Percentiles rank a stretch among this genome's conserved stretches.
These are phyloP conservation scores for Remersonia thermophila DNA, from an alignment of 2,329 filamentous ascomycete genomes.

Conservation along the genomic window DNA sequence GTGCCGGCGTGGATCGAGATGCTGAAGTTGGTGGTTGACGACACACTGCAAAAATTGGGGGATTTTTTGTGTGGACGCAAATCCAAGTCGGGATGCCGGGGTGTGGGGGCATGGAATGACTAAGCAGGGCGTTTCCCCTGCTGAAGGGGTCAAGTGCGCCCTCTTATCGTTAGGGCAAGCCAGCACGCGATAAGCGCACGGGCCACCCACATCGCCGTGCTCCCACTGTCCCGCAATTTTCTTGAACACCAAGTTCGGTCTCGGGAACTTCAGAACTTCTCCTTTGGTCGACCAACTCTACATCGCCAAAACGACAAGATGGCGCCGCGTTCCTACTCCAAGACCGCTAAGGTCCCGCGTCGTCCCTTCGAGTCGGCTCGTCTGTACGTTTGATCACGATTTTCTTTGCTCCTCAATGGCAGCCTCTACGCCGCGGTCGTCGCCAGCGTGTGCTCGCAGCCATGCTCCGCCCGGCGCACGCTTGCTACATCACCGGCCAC, in stretches of 20 bases:
- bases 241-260: slow-evolving; percentile 2
- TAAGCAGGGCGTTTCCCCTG: slow-evolving; percentile 13
- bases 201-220: slow-evolving; percentile 17
- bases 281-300: slow-evolving; percentile 16
- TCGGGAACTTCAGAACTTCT: slow-evolving; percentile 10
- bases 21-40: slow-evolving; percentile 17
- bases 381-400: slow-evolving; percentile 58
- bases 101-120: slow-evolving; percentile 9
- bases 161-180: slow-evolving; percentile 16
- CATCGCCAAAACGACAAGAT: slow-evolving; percentile 24
- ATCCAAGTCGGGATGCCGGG: slow-evolving; percentile 14
- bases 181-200: slow-evolving; percentile 11
- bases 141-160: slow-evolving; percentile 1
- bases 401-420: slow-evolving; percentile 13
- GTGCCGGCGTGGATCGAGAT: slow-evolving; percentile 26
- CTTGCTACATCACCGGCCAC: slow-evolving; percentile 59
- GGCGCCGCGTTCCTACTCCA: slow-evolving; percentile 68
- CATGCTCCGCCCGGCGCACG: slow-evolving; percentile 10
- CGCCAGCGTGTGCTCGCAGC: slow-evolving; percentile 1
- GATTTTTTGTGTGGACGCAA: slow-evolving; percentile 19
- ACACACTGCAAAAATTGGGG: slow-evolving; percentile 15
- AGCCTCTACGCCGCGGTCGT: slow-evolving; percentile 82
- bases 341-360: slow-evolving; percentile 95
- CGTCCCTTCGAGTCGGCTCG: slow-evolving; percentile 99
- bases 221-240: slow-evolving; percentile 12